Evolutionary conservation across 2,329 filamentous ascomycete species (phyloP).

Genomic region (Arthrobotrys pseudoclavata): DNA sequence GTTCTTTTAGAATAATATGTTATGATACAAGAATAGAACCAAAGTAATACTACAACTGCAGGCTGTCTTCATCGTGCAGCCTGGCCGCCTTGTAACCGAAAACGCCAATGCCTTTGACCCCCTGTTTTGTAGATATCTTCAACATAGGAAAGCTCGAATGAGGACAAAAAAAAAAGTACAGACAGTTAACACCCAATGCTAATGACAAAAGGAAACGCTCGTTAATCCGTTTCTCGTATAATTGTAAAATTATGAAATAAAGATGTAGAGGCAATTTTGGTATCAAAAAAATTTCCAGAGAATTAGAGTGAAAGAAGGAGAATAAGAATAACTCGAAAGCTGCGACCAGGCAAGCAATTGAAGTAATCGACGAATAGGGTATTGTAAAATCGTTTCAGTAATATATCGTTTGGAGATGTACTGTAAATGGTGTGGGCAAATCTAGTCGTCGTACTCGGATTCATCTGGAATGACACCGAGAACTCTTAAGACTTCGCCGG

Average conservation of each 20-base stretch:
- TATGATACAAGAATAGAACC: slow-evolving; percentile 33
- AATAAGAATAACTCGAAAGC: slow-evolving; percentile 24
- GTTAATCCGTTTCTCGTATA: slow-evolving; percentile 39
- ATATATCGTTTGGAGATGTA: slow-evolving; percentile 1
- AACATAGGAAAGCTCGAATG: slow-evolving; percentile 2
- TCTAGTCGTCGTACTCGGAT: slow-evolving; percentile 54
- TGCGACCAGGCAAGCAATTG: slow-evolving; percentile 27
- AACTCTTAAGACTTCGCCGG: slow-evolving; percentile 50
- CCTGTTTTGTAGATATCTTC: slow-evolving; percentile 11
- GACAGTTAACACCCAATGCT: slow-evolving; percentile 35
- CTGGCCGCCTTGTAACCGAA: slow-evolving; percentile 9
- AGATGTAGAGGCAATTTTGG: not conserved
- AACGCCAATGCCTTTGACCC: slow-evolving; percentile 26
- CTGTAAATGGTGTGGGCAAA: too few relatives aligned
- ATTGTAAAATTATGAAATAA: slow-evolving; percentile 11
- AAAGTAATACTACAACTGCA: slow-evolving; percentile 15
- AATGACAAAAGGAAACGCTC: slow-evolving; percentile 37
- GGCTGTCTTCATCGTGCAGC: not conserved
- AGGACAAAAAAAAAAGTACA: slow-evolving; percentile 14
- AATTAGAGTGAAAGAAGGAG: not conserved
- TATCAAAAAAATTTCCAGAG: slow-evolving; percentile 1
- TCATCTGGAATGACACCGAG: slow-evolving; percentile 56
- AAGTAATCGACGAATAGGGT: not conserved
- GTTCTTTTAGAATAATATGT: slow-evolving; percentile 8
- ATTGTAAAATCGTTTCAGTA: slow-evolving; percentile 14